Percentiles rank a stretch among this genome's conserved stretches.
Conservation (phyloP, 192 early-diverging fungal genomes). For the Glomus cerebriforme region DNA sequence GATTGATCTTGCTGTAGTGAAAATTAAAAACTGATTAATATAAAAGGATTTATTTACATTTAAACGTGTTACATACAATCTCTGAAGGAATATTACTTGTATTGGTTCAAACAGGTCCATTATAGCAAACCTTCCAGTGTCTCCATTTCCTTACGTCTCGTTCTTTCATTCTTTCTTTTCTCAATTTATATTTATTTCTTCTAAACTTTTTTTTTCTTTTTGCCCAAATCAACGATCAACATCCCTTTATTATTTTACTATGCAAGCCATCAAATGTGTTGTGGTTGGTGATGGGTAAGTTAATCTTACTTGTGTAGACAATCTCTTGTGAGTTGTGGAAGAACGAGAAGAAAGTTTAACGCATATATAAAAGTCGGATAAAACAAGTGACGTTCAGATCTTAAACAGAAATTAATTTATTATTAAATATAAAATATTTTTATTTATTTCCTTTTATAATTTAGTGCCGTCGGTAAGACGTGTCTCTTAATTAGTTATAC, state of each 20-base stretch:
- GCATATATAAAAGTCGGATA: not conserved
- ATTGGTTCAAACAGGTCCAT: not conserved
- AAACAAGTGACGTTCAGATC: not conserved
- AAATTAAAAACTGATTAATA: not conserved
- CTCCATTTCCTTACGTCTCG: not conserved
- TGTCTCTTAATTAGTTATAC: conserved; percentile 98
- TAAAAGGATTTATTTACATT: not conserved
- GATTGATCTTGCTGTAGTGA: not conserved
- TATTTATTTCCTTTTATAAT: not conserved
- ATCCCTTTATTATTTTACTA: conserved; percentile 33
- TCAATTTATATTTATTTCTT: not conserved
- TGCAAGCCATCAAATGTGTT: conserved; percentile 93
- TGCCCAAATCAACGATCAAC: not conserved
- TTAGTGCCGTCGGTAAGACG: conserved; percentile 91
- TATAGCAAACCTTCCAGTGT: not conserved
- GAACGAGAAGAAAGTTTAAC: not conserved
- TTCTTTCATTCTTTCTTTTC: not conserved
- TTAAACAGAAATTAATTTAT: not conserved
- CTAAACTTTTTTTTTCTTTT: not conserved
- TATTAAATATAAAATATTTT: not conserved
- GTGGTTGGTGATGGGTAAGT: conserved; percentile 81
- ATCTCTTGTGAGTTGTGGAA: not conserved
- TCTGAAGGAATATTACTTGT: not conserved
- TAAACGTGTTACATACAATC: not conserved
- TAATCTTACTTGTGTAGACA: not conserved